phyloP scores from a whole-genome alignment of 768 basidiomycete genomes.

The Psilocybe azurescens region DNA sequence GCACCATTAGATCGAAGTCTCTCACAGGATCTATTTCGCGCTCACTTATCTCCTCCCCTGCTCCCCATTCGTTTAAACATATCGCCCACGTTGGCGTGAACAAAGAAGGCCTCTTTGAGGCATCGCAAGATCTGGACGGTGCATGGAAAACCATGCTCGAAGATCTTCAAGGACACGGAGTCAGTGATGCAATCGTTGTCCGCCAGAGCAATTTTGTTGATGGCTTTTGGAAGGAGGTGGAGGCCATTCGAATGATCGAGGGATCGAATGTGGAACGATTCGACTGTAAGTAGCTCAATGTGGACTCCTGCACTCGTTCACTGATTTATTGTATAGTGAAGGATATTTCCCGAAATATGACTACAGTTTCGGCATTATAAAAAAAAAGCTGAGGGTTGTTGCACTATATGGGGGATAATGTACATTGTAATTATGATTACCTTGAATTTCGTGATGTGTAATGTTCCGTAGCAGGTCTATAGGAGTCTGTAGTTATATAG shows the following conservation, averaged over 20 bases:
- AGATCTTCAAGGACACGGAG: conserved; percentile 36
- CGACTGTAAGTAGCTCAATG: conserved; percentile 13
- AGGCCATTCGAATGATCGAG: conserved; percentile 25
- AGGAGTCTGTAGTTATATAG: neutral
- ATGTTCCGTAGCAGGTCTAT: conserved; percentile 23
- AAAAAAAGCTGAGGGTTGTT: neutral
- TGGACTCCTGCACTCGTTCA: neutral
- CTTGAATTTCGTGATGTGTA: neutral
- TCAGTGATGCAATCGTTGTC: conserved; percentile 29
- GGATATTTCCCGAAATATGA: conserved; percentile 16
- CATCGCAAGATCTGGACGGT: conserved; percentile 56
- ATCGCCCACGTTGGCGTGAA: conserved; percentile 68
- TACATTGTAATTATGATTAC: conserved; percentile 17
- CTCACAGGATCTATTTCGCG: conserved; percentile 34
- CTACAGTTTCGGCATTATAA: conserved; percentile 18
- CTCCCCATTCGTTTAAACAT: conserved; percentile 67
- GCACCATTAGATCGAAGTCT: conserved; percentile 34
- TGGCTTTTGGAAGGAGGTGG: conserved; percentile 38
- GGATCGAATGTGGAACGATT: conserved; percentile 22
- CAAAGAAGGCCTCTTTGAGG: conserved; percentile 53
- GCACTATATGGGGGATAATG: neutral
- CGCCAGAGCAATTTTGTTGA: conserved; percentile 37
- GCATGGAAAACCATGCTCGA: conserved; percentile 54
- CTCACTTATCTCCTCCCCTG: conserved; percentile 61
- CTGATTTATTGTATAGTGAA: conserved; percentile 9